A percentile compares a stretch with the other conserved stretches of the same genome.
Evolutionary conservation across 352 stramenopile genomes (phyloP).

Genomic region (Achlya hypogyna): DNA sequence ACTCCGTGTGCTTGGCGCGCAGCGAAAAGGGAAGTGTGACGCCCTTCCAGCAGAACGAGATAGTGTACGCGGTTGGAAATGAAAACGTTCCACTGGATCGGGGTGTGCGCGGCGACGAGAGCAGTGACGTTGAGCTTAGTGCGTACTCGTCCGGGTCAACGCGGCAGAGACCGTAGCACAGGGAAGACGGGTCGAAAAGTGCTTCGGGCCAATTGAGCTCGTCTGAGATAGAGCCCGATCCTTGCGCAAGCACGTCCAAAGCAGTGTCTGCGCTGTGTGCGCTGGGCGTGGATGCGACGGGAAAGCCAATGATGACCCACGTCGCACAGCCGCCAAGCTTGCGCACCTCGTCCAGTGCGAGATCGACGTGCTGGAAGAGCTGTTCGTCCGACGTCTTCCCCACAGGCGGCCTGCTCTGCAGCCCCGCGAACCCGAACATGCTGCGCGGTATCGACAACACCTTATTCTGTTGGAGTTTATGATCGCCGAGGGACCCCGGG

Average conservation of each 20-base stretch:
- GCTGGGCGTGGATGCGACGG: not conserved
- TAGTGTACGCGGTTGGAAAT: slow-evolving; percentile 34
- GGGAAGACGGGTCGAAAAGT: slow-evolving; percentile 64
- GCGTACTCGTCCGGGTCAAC: slow-evolving; percentile 29
- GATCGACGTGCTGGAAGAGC: slow-evolving; percentile 18
- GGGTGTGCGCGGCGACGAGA: slow-evolving; percentile 9
- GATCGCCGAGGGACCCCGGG: not conserved
- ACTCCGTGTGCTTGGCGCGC: slow-evolving; percentile 81
- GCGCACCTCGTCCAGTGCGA: slow-evolving; percentile 12
- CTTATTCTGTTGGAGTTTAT: no score
- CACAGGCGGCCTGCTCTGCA: not conserved
- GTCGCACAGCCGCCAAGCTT: slow-evolving; percentile 3
- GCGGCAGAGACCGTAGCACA: slow-evolving; percentile 76
- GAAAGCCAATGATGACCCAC: slow-evolving; percentile 18
- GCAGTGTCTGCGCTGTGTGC: slow-evolving; percentile 13
- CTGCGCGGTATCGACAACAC: no score
- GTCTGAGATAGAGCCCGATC: slow-evolving; percentile 58
- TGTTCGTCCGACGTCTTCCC: slow-evolving; percentile 18
- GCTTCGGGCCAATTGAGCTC: slow-evolving; percentile 57
- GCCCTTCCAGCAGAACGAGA: slow-evolving; percentile 86
- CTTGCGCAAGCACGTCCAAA: slow-evolving; percentile 59
- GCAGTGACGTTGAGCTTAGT: not conserved
- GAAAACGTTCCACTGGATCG: slow-evolving; percentile 21
- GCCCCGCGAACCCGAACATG: slow-evolving; percentile 16
- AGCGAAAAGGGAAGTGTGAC: slow-evolving; percentile 75